Percentiles rank a stretch among this genome's conserved stretches.
Evolutionary conservation across 2,329 filamentous ascomycete species (phyloP).

Genomic region (Xylariales sp.): DNA sequence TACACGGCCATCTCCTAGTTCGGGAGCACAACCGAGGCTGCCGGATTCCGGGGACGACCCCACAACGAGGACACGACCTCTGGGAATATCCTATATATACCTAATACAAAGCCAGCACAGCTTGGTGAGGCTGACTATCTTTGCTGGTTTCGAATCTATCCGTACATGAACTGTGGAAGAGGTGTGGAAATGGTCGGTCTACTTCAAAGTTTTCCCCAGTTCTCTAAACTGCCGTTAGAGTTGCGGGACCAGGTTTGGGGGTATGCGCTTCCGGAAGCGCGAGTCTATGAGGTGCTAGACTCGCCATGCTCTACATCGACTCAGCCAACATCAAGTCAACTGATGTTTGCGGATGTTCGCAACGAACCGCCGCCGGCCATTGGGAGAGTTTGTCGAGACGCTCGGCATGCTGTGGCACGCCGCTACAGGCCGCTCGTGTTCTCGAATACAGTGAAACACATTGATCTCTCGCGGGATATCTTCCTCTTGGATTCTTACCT

Average conservation of each 20-base stretch:
- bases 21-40: not conserved
- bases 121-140: too few relatives aligned
- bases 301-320: constrained; percentile 35
- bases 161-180: too few relatives aligned
- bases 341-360: constrained; percentile 43
- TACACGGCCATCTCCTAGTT: not conserved
- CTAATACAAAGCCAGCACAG: not conserved
- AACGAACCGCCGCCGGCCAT: constrained; percentile 40
- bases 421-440: constrained; percentile 40
- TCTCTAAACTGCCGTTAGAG: constrained; percentile 36
- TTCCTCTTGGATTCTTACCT: constrained; percentile 44
- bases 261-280: constrained; percentile 37
- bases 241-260: constrained; percentile 43
- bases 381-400: constrained; percentile 39
- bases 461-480: constrained; percentile 41
- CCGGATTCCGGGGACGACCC: constrained; percentile 1
- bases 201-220: constrained; percentile 20
- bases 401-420: constrained; percentile 36
- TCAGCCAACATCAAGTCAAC: constrained; percentile 32
- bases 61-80: not conserved
- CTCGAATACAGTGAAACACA: constrained; percentile 40
- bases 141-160: too few relatives aligned
- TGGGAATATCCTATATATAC: constrained; percentile 6
- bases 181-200: not conserved
- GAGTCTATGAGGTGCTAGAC: constrained; percentile 43